These are phyloP conservation scores for Farysia itapuensis DNA, from an alignment of 1,284 basidiomycete genomes.

Conservation along the genomic window DNA sequence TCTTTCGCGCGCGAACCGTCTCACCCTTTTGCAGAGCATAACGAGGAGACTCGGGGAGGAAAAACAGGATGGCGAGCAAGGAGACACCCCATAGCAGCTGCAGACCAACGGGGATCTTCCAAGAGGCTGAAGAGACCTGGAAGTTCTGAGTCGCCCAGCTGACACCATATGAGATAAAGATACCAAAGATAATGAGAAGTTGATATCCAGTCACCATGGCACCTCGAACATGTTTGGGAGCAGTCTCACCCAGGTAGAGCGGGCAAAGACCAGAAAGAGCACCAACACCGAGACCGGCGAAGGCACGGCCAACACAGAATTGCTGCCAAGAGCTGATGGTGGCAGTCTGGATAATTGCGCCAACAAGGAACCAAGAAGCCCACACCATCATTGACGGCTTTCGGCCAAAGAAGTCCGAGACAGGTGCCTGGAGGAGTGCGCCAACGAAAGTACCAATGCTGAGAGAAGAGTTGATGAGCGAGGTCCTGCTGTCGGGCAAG, in stretches of 20 bases:
- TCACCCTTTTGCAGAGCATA: constrained; percentile 74
- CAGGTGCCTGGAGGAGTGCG: constrained; percentile 62
- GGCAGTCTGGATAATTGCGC: constrained; percentile 50
- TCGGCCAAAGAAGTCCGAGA: constrained; percentile 68
- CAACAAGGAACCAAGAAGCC: constrained; percentile 60
- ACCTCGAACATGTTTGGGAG: constrained; percentile 77
- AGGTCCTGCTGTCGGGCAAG: constrained; percentile 62
- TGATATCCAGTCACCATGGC: constrained; percentile 77
- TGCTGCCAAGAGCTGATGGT: constrained; percentile 33
- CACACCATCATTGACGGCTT: constrained; percentile 69
- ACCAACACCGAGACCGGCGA: constrained; percentile 50
- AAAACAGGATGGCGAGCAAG: constrained; percentile 61
- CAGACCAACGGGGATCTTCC: constrained; percentile 74
- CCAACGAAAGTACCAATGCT: constrained; percentile 75
- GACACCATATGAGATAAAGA: constrained; percentile 63
- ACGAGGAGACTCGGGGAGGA: constrained; percentile 76
- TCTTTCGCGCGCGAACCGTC: constrained; percentile 66
- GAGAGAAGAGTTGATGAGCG: constrained; percentile 72
- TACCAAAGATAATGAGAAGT: constrained; percentile 69
- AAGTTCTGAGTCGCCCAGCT: constrained; percentile 62
- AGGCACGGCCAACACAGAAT: constrained; percentile 40
- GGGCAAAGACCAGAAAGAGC: constrained; percentile 64
- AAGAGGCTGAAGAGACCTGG: constrained; percentile 23
- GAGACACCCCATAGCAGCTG: constrained; percentile 66
- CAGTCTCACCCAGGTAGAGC: constrained; percentile 79